Conservation (phyloP, 208 protist species). For the Borovskyia barvae region DNA sequence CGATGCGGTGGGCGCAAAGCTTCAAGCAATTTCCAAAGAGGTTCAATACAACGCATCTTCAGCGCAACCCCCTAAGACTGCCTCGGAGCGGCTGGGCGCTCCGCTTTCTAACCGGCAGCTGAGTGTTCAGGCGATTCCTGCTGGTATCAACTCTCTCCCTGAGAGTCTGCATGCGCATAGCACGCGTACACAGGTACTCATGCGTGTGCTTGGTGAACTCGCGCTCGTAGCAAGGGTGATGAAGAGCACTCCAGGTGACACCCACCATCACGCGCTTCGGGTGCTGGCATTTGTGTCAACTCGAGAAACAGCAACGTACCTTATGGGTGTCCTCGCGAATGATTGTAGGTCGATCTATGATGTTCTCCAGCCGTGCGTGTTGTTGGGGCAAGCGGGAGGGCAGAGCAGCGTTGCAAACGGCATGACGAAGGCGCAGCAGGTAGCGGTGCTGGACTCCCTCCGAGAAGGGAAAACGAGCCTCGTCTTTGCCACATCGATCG, state of each 20-base stretch:
- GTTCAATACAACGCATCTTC: too few relatives aligned
- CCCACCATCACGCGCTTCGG: neutral
- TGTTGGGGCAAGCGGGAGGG: neutral
- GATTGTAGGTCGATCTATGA: neutral
- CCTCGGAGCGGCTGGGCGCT: too few relatives aligned
- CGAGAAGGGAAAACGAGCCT: conserved; percentile 31
- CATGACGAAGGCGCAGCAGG: conserved; percentile 53
- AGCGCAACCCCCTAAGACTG: too few relatives aligned
- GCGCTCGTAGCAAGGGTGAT: neutral
- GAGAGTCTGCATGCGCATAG: too few relatives aligned
- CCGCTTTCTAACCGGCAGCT: too few relatives aligned
- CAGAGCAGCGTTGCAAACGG: neutral
- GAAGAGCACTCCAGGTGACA: neutral
- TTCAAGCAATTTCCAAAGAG: too few relatives aligned
- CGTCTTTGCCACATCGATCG: conserved; percentile 76
- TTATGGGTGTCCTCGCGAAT: neutral
- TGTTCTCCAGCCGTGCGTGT: conserved; percentile 5
- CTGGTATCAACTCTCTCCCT: too few relatives aligned
- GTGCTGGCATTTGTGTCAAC: conserved; percentile 12
- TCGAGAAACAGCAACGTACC: neutral
- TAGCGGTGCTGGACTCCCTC: conserved; percentile 33
- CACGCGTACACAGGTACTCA: conserved; percentile 1
- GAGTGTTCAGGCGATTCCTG: too few relatives aligned
- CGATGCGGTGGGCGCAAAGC: neutral
- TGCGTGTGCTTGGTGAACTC: conserved; percentile 7